Base-by-base conservation (phyloP, 257 asterid genomes). In the Echium plantagineum region DNA sequence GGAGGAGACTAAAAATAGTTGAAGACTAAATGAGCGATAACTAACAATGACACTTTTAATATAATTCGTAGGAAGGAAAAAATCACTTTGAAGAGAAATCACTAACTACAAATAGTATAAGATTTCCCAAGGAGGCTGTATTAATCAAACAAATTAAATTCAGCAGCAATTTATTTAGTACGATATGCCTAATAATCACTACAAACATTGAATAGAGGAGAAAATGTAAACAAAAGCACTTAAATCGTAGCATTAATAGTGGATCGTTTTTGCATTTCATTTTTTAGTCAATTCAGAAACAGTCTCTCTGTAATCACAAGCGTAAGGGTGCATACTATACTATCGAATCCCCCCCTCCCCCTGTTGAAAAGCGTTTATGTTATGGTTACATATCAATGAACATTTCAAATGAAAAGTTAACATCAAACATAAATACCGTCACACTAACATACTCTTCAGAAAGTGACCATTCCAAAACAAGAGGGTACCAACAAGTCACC, bases 401-500 rank as follows among this genome's bases (percentile, higher is more conserved):
- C 38, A 31, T 31, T 31, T 31, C 38, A 31, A 31, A 7, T 31
- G 8, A 31, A 31, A 31, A 31, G 6, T 31, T 7, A 31, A 9
- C 46, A 35, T 35, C 10, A 35, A 35, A 35, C 46, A 35, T 8
- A 35, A 35, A 35, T 7, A 3, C 46, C 5, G 6, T 35, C 46
- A 0, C 9, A 7, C 46, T 4, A 35, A 7, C 32, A 28, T 6
- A 6, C 32, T 28, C 5, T 28, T 28, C 3, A 28, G 7, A 28
- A 28, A 28, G 5, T 28, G 5, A 28, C 32, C 5, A 28, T 28
- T 28, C 7, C 7, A 28, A 24, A 28, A 28, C 6, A 28, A 28
- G 32, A 28, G 32, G 32, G 32, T 6, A 28, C 12, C 42, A 35
- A 35, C 46, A 35, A 35, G 6, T 35, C 46, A 87, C 98, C 98